phyloP scores from a whole-genome alignment of 495 filamentous ascomycete genomes.

The Aspergillus bertholletiae region DNA sequence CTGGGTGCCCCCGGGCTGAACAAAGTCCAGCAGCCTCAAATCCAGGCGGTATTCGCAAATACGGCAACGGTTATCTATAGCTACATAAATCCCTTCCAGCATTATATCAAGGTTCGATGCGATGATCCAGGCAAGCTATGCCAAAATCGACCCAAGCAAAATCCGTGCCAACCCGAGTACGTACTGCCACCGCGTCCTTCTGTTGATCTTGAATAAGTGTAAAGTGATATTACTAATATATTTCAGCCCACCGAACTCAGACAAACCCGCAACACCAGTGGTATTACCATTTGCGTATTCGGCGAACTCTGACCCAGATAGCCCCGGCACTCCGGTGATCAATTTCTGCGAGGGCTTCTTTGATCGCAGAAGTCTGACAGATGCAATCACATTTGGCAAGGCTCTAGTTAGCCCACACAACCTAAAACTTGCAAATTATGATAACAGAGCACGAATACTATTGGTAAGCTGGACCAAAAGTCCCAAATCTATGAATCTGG shows the following conservation, averaged over 20 bases:
- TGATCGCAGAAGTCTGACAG: slow-evolving; percentile 6
- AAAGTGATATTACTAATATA: slow-evolving; percentile 5
- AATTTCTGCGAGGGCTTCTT: slow-evolving; percentile 9
- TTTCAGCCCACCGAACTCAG: slow-evolving; percentile 2
- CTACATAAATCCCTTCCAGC: slow-evolving; percentile 7
- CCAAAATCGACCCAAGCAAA: slow-evolving; percentile 5
- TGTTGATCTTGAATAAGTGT: background rate
- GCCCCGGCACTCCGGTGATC: slow-evolving; percentile 4
- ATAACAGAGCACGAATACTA: slow-evolving; percentile 9
- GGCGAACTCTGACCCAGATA: slow-evolving; percentile 7
- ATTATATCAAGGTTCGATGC: slow-evolving; percentile 9
- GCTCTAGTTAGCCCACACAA: slow-evolving; percentile 3
- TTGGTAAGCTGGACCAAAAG: slow-evolving; percentile 5
- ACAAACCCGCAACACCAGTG: background rate
- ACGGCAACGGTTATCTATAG: slow-evolving; percentile 6
- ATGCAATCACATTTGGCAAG: slow-evolving; percentile 6
- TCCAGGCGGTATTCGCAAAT: slow-evolving; percentile 6
- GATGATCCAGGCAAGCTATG: slow-evolving; percentile 5
- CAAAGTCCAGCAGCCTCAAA: slow-evolving; percentile 2
- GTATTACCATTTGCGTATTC: slow-evolving; percentile 2
- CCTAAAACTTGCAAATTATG: slow-evolving; percentile 3
- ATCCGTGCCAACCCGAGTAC: slow-evolving; percentile 8
- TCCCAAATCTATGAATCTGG: background rate
- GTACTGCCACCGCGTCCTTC: background rate
- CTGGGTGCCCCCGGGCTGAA: slow-evolving; percentile 7